Percentiles rank a stretch among this genome's conserved stretches.
Evolutionary conservation across 257 asterid genomes (phyloP).

Genomic region (Cordia subcordata): DNA sequence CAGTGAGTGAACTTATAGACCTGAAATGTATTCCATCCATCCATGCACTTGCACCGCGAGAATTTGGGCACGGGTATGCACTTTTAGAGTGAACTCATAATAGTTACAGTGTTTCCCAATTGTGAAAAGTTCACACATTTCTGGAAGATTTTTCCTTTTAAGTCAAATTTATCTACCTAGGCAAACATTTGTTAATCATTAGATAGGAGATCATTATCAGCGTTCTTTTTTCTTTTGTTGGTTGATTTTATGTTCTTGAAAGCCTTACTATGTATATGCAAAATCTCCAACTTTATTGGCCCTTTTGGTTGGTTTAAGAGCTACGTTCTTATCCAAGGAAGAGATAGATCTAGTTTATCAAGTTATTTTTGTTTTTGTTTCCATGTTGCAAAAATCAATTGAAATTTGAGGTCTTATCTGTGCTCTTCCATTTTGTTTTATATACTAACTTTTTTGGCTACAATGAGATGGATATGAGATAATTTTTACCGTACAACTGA

Average conservation of each 20-base stretch:
- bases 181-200: not conserved
- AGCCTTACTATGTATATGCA: not conserved
- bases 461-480: too few species aligned
- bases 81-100: not conserved
- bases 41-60: too few species aligned
- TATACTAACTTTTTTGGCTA: too few species aligned
- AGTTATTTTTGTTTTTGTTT: too few species aligned
- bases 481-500: too few species aligned
- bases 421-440: too few species aligned
- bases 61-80: too few species aligned
- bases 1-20: not conserved
- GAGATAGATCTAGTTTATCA: too few species aligned
- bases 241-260: not conserved
- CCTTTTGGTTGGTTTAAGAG: not conserved
- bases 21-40: not conserved
- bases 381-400: too few species aligned
- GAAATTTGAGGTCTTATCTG: too few species aligned
- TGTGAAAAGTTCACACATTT: not conserved
- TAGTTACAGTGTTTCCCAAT: not conserved
- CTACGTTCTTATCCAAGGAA: too few species aligned
- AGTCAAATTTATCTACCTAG: not conserved
- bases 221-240: not conserved
- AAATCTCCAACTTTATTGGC: not conserved
- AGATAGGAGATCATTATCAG: not conserved
- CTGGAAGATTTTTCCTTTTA: too few species aligned